Conservation (phyloP, 306 rosid species). For the Glycine tomentella region DNA sequence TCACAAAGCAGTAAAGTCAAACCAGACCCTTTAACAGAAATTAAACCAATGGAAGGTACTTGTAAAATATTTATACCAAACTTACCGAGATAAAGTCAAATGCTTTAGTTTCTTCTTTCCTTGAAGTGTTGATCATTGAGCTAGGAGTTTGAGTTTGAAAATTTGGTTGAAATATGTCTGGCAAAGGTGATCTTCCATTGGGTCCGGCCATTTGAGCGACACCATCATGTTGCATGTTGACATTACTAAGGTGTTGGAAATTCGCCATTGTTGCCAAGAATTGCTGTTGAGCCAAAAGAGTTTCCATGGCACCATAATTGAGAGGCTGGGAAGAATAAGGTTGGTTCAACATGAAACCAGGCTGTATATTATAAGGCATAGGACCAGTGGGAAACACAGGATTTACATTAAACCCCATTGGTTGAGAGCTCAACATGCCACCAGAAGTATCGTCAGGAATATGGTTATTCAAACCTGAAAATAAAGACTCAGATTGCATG, state of each 20-base stretch:
- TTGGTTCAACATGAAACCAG: slow-evolving; percentile 77
- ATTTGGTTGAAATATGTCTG: slow-evolving; percentile 87
- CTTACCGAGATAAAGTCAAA: slow-evolving; percentile 98
- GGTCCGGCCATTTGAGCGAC: slow-evolving; percentile 60
- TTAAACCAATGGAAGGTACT: slow-evolving; percentile 23
- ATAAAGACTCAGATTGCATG: slow-evolving; percentile 55
- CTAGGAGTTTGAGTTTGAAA: slow-evolving; percentile 65
- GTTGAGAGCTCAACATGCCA: slow-evolving; percentile 66
- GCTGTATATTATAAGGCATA: slow-evolving; percentile 63
- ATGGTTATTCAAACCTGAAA: slow-evolving; percentile 59
- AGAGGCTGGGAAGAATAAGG: slow-evolving; percentile 78
- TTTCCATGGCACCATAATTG: slow-evolving; percentile 77
- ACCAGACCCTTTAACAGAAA: slow-evolving; percentile 41
- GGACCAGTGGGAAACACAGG: slow-evolving; percentile 68
- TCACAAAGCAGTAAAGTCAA: slow-evolving; percentile 41
- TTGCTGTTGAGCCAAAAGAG: slow-evolving; percentile 84
- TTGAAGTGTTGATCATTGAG: slow-evolving; percentile 71
- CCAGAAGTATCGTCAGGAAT: slow-evolving; percentile 56
- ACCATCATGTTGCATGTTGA: slow-evolving; percentile 61
- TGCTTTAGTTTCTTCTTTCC: slow-evolving; percentile 91
- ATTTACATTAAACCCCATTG: slow-evolving; percentile 62
- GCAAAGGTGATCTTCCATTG: slow-evolving; percentile 67
- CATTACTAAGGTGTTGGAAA: slow-evolving; percentile 75
- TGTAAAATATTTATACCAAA: slow-evolving; percentile 25
- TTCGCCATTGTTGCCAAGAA: slow-evolving; percentile 83